Evolutionary conservation across 441 rosid genomes (phyloP), one percentile per base, ranked within the genome.

Genomic region (Corymbia calophylla): DNA sequence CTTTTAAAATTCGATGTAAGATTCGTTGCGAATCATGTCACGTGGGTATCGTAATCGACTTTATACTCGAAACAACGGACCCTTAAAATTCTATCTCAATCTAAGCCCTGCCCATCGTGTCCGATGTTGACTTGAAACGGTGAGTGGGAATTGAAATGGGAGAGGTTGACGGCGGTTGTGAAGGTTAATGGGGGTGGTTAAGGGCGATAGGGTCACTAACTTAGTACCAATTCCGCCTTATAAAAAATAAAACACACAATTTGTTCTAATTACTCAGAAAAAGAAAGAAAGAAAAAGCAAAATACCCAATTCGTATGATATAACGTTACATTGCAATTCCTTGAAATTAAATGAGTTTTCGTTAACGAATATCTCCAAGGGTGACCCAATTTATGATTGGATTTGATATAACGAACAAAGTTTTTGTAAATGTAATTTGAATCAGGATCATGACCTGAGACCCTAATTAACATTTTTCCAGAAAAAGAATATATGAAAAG

Each of bases 381-480:
- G 81, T 27, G 5, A 35, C 48, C 81, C 8, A 21, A 39, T 39
- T 39, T 39, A 39, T 39, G 44, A 5, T 44, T 21, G 39, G 8
- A 39, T 23, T 73, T 6, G 29, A 39, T 39, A 11, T 13, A 19
- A 6, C 0, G 29, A 21, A 29, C 0, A 1, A 2, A 11, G 27
- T 35, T 39, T 77, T 77, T 3, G 4, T 44, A 39, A 77, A 21
- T 4, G 8, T 39, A 77, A 31, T 23, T 77, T 21, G 51, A 77
- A 21, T 44, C 1, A 2, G 10, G 51, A 6, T 39, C 51, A 44
- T 23, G 12, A 39, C 51, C 51, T 7, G 23, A 23, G 18, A 39
- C 17, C 84, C n/a, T 16, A 16, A 66, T 66, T 66, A 8, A 6
- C 29, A 23, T 12, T 73, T 66, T 39, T 73, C 27, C 29, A 7